Conservation (phyloP, 192 early-diverging fungal genomes). For the Coemansia reversa region DNA sequence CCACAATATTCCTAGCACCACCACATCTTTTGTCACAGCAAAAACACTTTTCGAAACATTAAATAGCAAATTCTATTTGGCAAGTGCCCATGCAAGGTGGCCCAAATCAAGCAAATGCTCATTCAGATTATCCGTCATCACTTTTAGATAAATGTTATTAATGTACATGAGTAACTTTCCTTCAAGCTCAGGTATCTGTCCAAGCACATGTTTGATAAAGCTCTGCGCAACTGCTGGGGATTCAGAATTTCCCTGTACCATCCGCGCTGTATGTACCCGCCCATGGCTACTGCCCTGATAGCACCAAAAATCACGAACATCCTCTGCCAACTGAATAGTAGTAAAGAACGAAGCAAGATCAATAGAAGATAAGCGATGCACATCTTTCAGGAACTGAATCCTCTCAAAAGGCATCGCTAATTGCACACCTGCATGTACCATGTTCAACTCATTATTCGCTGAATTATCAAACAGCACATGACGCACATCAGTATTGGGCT, state of each 20-base stretch:
- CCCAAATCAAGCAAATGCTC: conserved; percentile 24
- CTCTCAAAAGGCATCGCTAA: conserved; percentile 9
- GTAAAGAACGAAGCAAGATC: conserved; percentile 12
- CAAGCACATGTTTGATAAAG: conserved; percentile 11
- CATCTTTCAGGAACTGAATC: conserved; percentile 5
- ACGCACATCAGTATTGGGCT: conserved; percentile 10
- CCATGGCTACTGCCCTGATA: background rate
- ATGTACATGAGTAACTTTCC: conserved; percentile 26
- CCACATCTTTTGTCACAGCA: background rate
- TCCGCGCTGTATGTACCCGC: background rate
- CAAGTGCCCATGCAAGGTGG: background rate
- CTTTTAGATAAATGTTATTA: background rate
- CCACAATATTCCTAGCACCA: background rate
- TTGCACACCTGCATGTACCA: conserved; percentile 17
- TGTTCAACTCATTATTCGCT: conserved; percentile 17
- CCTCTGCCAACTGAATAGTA: background rate
- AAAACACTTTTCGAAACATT: conserved; percentile 21
- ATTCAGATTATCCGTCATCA: background rate
- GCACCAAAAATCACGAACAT: conserved; percentile 11
- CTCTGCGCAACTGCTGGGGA: conserved; percentile 23
- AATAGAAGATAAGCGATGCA: background rate
- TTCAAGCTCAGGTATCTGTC: background rate
- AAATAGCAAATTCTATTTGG: conserved; percentile 9
- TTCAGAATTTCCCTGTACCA: conserved; percentile 28
- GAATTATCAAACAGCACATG: conserved; percentile 24